A percentile compares a stretch with the other conserved stretches of the same genome.
These are phyloP conservation scores for Fusarium setosum DNA, from an alignment of 2,329 filamentous ascomycete species.

Conservation along the genomic window DNA sequence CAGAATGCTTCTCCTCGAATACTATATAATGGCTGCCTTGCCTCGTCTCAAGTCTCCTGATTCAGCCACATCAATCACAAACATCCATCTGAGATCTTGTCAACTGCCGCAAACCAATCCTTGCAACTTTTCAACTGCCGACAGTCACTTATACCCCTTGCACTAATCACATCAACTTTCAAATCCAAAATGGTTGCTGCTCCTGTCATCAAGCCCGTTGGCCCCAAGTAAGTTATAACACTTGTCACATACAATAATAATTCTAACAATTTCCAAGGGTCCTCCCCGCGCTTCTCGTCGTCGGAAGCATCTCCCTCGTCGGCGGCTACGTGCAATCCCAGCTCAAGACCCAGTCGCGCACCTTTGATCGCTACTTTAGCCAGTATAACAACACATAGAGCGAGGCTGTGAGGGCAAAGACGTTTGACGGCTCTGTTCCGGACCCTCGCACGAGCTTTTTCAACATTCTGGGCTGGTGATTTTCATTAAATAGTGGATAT, in stretches of 20 bases:
- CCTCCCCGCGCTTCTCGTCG: slow-evolving; percentile 36
- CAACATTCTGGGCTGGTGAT: slow-evolving; percentile 40
- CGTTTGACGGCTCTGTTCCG: slow-evolving; percentile 36
- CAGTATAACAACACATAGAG: slow-evolving; percentile 40
- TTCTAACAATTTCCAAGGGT: slow-evolving; percentile 29
- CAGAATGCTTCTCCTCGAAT: background rate
- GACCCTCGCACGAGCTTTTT: slow-evolving; percentile 40
- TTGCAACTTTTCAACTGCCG: slow-evolving; percentile 6
- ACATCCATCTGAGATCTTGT: slow-evolving; percentile 17
- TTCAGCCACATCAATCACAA: slow-evolving; percentile 24
- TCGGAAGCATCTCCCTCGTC: slow-evolving; percentile 36
- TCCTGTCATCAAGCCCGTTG: slow-evolving; percentile 35
- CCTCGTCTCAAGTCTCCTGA: background rate
- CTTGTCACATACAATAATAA: too few relatives aligned
- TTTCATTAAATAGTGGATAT: background rate
- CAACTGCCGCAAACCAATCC: slow-evolving; percentile 7
- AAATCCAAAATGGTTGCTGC: slow-evolving; percentile 33
- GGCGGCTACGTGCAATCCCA: slow-evolving; percentile 32
- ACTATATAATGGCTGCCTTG: slow-evolving; percentile 29
- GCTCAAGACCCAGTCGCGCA: slow-evolving; percentile 32
- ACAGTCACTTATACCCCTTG: slow-evolving; percentile 23
- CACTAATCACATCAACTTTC: slow-evolving; percentile 16
- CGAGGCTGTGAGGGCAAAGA: slow-evolving; percentile 32
- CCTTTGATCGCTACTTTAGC: slow-evolving; percentile 39
- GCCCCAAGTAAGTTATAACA: slow-evolving; percentile 29